A percentile compares a stretch with the other conserved stretches of the same genome.
Conservation (phyloP, 352 stramenopile species). For the Phytophthora tubulina region DNA sequence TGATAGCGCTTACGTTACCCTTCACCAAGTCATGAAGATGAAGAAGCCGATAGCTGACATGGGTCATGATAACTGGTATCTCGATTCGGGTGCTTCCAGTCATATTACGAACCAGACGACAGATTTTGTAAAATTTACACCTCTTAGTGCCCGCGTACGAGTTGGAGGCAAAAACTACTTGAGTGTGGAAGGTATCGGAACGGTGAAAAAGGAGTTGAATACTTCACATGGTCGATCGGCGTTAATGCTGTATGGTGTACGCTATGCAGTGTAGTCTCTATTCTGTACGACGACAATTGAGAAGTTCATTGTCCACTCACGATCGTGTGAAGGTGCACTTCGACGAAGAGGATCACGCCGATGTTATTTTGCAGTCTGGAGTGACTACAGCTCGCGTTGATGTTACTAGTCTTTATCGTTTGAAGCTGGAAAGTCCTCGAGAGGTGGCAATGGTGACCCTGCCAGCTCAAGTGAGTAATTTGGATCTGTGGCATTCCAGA, state of each 20-base stretch:
- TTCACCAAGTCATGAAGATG: slow-evolving; percentile 12
- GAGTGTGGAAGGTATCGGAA: slow-evolving; percentile 13
- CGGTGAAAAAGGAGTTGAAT: slow-evolving; percentile 17
- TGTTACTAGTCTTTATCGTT: no score
- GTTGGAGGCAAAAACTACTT: slow-evolving; percentile 13
- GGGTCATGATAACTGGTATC: slow-evolving; percentile 20
- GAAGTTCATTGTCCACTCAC: background rate
- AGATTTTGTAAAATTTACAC: slow-evolving; percentile 21
- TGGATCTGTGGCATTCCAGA: no score
- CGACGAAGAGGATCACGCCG: background rate
- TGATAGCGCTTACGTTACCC: slow-evolving; percentile 15
- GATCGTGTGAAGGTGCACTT: slow-evolving; percentile 14
- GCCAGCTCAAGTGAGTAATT: no score
- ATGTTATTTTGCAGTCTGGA: background rate
- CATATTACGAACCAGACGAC: slow-evolving; percentile 20
- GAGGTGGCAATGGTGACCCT: no score
- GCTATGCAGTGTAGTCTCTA: slow-evolving; percentile 17
- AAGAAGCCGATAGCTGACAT: slow-evolving; percentile 7
- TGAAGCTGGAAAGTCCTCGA: no score
- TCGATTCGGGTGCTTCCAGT: slow-evolving; percentile 15
- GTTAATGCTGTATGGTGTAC: slow-evolving; percentile 3
- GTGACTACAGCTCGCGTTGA: no score
- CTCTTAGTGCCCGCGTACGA: slow-evolving; percentile 1
- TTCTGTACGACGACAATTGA: background rate
- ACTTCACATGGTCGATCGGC: background rate